These are phyloP conservation scores for Neoarthrinium moseri DNA, from an alignment of 2,329 filamentous ascomycete species.

Conservation along the genomic window DNA sequence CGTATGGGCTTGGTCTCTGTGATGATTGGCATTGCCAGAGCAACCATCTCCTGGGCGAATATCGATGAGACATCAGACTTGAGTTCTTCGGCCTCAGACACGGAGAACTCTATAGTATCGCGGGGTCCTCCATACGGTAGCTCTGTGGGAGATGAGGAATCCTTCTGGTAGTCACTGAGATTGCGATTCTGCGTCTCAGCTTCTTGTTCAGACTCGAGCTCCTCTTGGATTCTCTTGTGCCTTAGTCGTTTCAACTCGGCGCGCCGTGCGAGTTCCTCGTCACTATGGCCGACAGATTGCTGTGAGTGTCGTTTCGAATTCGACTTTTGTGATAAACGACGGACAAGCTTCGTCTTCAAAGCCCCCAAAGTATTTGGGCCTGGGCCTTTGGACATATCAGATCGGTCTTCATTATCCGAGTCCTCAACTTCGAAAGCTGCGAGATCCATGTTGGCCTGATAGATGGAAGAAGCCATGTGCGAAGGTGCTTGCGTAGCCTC, in stretches of 20 bases:
- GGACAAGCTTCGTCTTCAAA: constrained; percentile 43
- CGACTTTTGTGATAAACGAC: constrained; percentile 45
- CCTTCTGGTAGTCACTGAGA: constrained; percentile 24
- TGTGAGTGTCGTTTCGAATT: constrained; percentile 38
- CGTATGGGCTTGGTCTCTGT: constrained; percentile 2
- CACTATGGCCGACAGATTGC: constrained; percentile 42
- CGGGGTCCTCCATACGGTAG: constrained; percentile 41
- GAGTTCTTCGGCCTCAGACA: constrained; percentile 18
- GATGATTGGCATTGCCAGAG: not conserved
- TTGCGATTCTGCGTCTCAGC: constrained; percentile 30
- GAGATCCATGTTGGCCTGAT: constrained; percentile 25
- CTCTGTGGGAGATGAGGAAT: constrained; percentile 1
- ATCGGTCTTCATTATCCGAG: constrained; percentile 25
- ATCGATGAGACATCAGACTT: not conserved
- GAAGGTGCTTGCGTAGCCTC: constrained; percentile 17
- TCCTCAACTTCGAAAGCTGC: constrained; percentile 40
- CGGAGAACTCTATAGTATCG: constrained; percentile 48
- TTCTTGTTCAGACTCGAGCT: constrained; percentile 47
- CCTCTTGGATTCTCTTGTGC: constrained; percentile 57
- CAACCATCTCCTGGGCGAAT: not conserved
- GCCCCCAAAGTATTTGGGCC: constrained; percentile 41
- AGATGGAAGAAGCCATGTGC: constrained; percentile 18
- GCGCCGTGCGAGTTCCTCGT: constrained; percentile 53
- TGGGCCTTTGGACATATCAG: constrained; percentile 19
- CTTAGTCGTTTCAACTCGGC: constrained; percentile 56